These are phyloP conservation scores for Elsinoe fawcettii DNA, from an alignment of 2,329 filamentous ascomycete species.

Conservation along the genomic window DNA sequence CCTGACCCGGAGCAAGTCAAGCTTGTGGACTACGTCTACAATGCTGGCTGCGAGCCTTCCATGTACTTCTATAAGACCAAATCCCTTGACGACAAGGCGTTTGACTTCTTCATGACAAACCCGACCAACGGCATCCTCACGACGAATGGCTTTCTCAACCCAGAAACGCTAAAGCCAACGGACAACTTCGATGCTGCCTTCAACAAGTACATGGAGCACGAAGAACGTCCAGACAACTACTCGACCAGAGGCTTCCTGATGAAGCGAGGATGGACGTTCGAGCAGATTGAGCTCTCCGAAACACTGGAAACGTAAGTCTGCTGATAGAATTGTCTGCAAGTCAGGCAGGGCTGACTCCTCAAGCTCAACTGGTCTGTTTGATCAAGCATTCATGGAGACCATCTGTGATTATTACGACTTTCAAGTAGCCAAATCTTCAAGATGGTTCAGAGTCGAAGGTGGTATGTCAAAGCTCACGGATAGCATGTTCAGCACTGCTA, in stretches of 20 bases:
- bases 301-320: conserved; percentile 1
- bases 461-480: not conserved
- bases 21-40: not conserved
- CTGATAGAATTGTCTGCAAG: not conserved
- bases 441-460: conserved; percentile 2
- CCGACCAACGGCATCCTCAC: not conserved
- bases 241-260: not conserved
- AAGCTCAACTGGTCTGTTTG: conserved; percentile 1
- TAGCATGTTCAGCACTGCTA: not conserved
- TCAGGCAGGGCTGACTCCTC: not conserved
- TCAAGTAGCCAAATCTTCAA: not conserved
- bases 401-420: conserved; percentile 11
- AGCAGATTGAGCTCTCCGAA: not conserved
- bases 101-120: not conserved
- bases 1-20: not conserved
- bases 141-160: not conserved
- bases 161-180: not conserved
- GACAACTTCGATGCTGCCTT: not conserved
- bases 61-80: not conserved
- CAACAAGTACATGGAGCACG: not conserved
- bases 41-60: not conserved
- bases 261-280: not conserved
- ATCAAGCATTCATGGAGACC: conserved; percentile 9
- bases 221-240: not conserved
- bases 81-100: not conserved